A percentile compares a stretch with the other conserved stretches of the same genome.
Evolutionary conservation across 805 yeast species (phyloP).

Genomic region (Kodamaea sagamina): DNA sequence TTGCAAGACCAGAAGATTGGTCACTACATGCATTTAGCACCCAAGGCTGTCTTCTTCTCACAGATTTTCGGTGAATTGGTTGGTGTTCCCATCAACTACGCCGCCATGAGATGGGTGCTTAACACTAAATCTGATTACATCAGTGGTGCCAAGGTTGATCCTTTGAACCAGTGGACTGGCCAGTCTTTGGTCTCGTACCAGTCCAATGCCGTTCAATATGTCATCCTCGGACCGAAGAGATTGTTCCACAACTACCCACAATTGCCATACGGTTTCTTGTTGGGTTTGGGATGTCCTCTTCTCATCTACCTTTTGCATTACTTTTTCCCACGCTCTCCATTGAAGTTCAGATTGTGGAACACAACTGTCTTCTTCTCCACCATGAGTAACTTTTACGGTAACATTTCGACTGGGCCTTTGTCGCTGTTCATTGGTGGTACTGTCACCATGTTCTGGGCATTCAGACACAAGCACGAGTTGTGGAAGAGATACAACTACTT

Average conservation of each 20-base stretch:
- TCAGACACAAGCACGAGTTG: constrained; percentile 20
- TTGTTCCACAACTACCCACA: constrained; percentile 24
- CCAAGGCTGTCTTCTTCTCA: constrained; percentile 24
- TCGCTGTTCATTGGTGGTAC: constrained; percentile 27
- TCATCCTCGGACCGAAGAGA: constrained; percentile 25
- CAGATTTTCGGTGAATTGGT: constrained; percentile 27
- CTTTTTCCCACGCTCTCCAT: constrained; percentile 20
- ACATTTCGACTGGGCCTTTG: constrained; percentile 25
- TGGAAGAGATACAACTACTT: constrained; percentile 29
- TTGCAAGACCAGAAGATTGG: constrained; percentile 28
- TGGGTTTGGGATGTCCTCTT: constrained; percentile 24
- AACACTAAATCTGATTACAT: constrained; percentile 22
- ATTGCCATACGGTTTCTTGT: constrained; percentile 26
- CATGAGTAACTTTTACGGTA: constrained; percentile 26
- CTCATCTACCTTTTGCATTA: constrained; percentile 18
- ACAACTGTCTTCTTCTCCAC: constrained; percentile 29
- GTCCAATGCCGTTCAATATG: constrained; percentile 28
- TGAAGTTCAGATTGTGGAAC: constrained; percentile 26
- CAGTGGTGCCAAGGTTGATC: constrained; percentile 23
- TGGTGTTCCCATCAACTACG: constrained; percentile 28
- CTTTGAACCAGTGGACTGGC: constrained; percentile 31
- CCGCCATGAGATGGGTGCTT: constrained; percentile 27
- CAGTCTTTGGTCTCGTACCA: constrained; percentile 24
- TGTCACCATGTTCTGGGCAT: constrained; percentile 23
- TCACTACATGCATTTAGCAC: constrained; percentile 28